Conservation (phyloP, 2,329 filamentous ascomycete species). For the Gnomoniopsis sp. region DNA sequence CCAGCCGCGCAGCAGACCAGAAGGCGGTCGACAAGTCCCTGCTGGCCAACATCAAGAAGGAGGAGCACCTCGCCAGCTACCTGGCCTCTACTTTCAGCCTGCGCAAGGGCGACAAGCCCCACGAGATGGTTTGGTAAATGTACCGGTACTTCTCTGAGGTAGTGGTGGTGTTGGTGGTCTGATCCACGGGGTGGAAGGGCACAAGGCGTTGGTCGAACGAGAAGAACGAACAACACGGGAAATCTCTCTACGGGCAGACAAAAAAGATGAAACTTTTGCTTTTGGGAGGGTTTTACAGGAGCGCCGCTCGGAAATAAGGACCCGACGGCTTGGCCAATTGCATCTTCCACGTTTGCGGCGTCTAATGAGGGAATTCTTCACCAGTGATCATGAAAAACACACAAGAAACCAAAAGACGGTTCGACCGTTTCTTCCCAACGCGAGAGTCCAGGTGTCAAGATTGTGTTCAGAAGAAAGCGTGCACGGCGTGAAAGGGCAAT, state of each 20-base stretch:
- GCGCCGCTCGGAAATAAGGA: constrained; percentile 19
- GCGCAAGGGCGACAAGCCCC: constrained; percentile 98
- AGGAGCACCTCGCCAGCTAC: constrained; percentile 90
- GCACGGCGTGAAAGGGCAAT: constrained; percentile 8
- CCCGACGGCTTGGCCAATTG: constrained; percentile 57
- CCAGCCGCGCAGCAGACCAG: constrained; percentile 92
- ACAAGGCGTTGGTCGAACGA: constrained; percentile 19
- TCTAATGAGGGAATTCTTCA: constrained; percentile 57
- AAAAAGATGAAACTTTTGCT: constrained; percentile 23
- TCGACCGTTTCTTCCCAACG: constrained; percentile 7
- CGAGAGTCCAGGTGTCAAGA: neutral
- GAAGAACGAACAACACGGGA: constrained; percentile 17
- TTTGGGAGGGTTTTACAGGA: constrained; percentile 21
- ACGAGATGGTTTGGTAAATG: constrained; percentile 98
- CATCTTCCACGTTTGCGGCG: constrained; percentile 65
- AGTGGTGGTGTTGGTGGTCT: constrained; percentile 4
- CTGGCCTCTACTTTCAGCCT: constrained; percentile 95
- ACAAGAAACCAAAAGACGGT: constrained; percentile 17
- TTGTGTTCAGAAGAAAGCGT: neutral
- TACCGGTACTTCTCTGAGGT: constrained; percentile 2
- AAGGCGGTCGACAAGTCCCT: constrained; percentile 98
- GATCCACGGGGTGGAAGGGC: constrained; percentile 12
- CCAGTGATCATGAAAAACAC: constrained; percentile 44
- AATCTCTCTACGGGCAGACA: constrained; percentile 20
- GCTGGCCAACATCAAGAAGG: constrained; percentile 96